phyloP scores from a whole-genome alignment of 1,284 basidiomycete genomes.

The Acaromyces ingoldii region DNA sequence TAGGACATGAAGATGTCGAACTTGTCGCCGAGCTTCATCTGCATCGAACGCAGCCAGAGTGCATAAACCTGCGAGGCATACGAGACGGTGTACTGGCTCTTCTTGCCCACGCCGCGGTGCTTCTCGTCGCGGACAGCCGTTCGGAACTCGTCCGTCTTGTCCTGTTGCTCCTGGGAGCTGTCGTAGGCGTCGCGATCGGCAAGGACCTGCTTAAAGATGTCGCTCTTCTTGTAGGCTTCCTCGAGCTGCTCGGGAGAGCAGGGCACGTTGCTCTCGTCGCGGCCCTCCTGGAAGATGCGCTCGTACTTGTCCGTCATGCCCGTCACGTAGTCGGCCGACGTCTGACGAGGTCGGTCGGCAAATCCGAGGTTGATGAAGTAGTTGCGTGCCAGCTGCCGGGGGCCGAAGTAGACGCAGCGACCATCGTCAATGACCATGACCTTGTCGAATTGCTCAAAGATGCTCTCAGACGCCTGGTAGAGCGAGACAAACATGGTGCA shows the following conservation, averaged over 20 bases:
- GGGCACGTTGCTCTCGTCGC: slow-evolving; percentile 64
- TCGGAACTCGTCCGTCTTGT: slow-evolving; percentile 66
- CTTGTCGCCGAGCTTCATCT: slow-evolving; percentile 71
- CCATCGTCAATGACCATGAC: slow-evolving; percentile 49
- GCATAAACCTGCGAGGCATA: slow-evolving; percentile 55
- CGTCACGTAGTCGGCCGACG: slow-evolving; percentile 53
- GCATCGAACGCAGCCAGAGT: slow-evolving; percentile 70
- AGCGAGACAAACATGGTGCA: slow-evolving; percentile 73
- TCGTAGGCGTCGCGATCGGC: slow-evolving; percentile 62
- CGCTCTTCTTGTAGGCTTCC: slow-evolving; percentile 62
- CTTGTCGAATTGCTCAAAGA: slow-evolving; percentile 60
- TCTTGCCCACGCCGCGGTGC: slow-evolving; percentile 73
- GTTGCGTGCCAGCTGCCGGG: slow-evolving; percentile 30
- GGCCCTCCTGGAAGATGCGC: slow-evolving; percentile 63
- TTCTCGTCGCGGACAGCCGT: slow-evolving; percentile 72
- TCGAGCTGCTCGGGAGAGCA: slow-evolving; percentile 69
- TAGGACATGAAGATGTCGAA: slow-evolving; percentile 64
- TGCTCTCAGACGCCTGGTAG: slow-evolving; percentile 61
- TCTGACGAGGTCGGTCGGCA: slow-evolving; percentile 61
- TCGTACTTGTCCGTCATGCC: slow-evolving; percentile 41
- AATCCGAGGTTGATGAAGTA: slow-evolving; percentile 49
- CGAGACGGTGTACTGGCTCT: slow-evolving; percentile 79
- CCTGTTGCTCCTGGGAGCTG: slow-evolving; percentile 58
- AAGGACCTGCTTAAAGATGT: slow-evolving; percentile 57
- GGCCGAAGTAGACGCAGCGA: slow-evolving; percentile 45